These are phyloP conservation scores for Globisporangium camurandrum DNA, from an alignment of 352 stramenopile species.

Conservation along the genomic window DNA sequence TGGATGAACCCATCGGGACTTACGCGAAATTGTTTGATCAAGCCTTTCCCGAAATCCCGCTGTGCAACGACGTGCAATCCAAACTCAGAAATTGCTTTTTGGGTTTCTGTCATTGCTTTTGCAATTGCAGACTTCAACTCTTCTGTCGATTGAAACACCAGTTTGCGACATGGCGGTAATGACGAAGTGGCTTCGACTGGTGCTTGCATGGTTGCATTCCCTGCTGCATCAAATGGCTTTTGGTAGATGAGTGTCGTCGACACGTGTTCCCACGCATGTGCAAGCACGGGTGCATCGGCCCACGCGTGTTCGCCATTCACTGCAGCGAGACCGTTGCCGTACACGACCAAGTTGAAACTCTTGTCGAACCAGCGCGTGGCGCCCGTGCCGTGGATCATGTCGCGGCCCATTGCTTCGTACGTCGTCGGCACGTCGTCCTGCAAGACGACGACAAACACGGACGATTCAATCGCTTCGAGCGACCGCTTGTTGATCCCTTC, in stretches of 20 bases:
- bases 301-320: constrained; percentile 94
- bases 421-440: constrained; percentile 51
- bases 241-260: constrained; percentile 51
- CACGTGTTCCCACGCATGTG: constrained; percentile 77
- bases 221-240: constrained; percentile 49
- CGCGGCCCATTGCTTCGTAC: constrained; percentile 62
- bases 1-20: constrained; percentile 95
- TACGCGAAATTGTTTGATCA: constrained; percentile 90
- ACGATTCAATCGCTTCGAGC: constrained; percentile 64
- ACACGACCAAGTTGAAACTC: constrained; percentile 93
- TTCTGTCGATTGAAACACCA: no score
- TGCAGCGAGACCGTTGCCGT: constrained; percentile 91
- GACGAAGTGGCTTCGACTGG: no score
- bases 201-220: constrained; percentile 27
- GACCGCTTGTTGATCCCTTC: constrained; percentile 86
- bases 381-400: constrained; percentile 81
- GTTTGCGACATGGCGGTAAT: no score
- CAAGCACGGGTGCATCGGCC: constrained; percentile 85
- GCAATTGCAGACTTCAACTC: constrained; percentile 36
- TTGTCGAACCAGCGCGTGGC: constrained; percentile 98
- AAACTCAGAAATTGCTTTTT: constrained; percentile 78
- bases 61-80: constrained; percentile 87
- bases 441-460: constrained; percentile 71
- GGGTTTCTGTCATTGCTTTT: constrained; percentile 44
- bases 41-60: constrained; percentile 80